These are phyloP conservation scores for Arctium minus DNA, from an alignment of 129 eudicot genomes.

Conservation along the genomic window DNA sequence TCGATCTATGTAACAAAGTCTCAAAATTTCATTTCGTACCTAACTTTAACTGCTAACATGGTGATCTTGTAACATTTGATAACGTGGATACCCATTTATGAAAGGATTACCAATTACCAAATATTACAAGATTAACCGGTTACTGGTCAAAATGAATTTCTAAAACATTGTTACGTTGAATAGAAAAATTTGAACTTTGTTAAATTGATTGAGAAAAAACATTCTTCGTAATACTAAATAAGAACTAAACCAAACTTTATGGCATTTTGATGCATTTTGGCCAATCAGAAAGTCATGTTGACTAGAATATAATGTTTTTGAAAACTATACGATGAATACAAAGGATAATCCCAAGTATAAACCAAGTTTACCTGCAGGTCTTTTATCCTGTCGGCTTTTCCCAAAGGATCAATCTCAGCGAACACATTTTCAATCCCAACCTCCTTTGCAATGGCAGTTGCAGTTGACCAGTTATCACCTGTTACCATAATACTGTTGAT, in stretches of 20 bases:
- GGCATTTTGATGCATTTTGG: neutral
- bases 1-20: neutral
- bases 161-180: neutral
- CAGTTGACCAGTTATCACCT: conserved; percentile 55
- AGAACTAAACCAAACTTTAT: neutral
- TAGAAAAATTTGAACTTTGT: neutral
- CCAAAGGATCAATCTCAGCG: conserved; percentile 50
- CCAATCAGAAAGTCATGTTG: neutral
- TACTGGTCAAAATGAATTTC: neutral
- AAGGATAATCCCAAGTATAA: neutral
- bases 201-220: neutral
- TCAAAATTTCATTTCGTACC: neutral
- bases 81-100: neutral
- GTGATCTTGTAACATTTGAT: neutral
- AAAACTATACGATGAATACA: neutral
- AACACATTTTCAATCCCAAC: conserved; percentile 43
- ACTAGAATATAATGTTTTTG: neutral
- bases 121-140: neutral
- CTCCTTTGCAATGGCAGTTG: conserved; percentile 40
- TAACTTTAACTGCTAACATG: no score
- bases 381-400: conserved; percentile 48
- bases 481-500: conserved; percentile 46
- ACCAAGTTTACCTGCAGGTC: conserved; percentile 38
- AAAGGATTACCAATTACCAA: no score
- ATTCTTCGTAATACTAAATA: neutral